Conservation (phyloP, 148 eudicot genomes). For the Pouteria glomerata region DNA sequence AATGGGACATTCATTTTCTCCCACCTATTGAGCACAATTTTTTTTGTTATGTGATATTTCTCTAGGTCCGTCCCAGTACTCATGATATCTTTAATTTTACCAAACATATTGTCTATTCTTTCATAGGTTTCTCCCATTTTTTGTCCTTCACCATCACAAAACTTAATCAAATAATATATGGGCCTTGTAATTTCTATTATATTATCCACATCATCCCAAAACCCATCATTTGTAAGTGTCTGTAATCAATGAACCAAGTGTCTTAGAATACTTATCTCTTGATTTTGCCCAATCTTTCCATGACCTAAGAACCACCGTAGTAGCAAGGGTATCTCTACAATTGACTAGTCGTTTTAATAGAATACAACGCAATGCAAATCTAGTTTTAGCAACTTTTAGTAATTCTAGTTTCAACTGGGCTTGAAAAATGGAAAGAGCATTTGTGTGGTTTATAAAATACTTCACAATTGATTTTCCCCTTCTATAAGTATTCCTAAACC, state of each 20-base stretch:
- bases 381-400: slow-evolving; percentile 21
- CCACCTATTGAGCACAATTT: slow-evolving; percentile 8
- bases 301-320: not conserved
- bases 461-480: slow-evolving; percentile 10
- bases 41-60: not conserved
- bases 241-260: not conserved
- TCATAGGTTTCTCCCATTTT: slow-evolving; percentile 30
- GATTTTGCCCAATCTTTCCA: slow-evolving; percentile 10
- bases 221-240: not conserved
- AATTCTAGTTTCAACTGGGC: slow-evolving; percentile 9
- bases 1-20: slow-evolving; percentile 14
- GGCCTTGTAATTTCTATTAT: slow-evolving; percentile 7
- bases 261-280: not conserved
- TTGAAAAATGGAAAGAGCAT: slow-evolving; percentile 12
- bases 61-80: too few relatives aligned
- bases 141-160: slow-evolving; percentile 20
- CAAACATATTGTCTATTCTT: slow-evolving; percentile 11
- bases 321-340: slow-evolving; percentile 14
- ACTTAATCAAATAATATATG: slow-evolving; percentile 3
- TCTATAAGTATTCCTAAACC: not conserved
- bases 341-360: slow-evolving; percentile 2
- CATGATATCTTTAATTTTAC: slow-evolving; percentile 8
- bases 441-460: slow-evolving; percentile 11
- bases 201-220: slow-evolving; percentile 19
- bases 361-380: slow-evolving; percentile 19